Evolutionary conservation across 2,329 filamentous ascomycete genomes (phyloP), one percentile per base, ranked within the genome.

Genomic region (Aspergillus quadrilineatus): DNA sequence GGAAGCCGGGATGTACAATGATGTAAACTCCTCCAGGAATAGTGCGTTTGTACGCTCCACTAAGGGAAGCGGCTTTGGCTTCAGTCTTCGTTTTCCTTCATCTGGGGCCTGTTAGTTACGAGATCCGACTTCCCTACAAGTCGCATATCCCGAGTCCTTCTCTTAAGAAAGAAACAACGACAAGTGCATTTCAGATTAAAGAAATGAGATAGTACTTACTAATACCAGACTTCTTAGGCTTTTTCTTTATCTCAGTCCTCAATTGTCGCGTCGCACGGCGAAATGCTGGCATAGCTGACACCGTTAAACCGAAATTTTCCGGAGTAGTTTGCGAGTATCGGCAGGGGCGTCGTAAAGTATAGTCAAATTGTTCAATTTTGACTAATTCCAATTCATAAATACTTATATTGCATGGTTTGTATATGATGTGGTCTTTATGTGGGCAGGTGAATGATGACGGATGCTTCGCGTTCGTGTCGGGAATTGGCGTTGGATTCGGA

Each of bases 1-100:
- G 3, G 60, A 50, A 4, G 53, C 22, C 12, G 68, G 63, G 28
- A 76, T 61, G 55, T 75, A 76, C 53, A 60, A 54, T 8, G 63
- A 60, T 14, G 72, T 66, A 63, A 80, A 80, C n/a, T 75, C 64
- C 4, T 65, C 47, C 12, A 74, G 63, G 15, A 69, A 57, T 29
- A 80, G 65, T 17, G 69, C 61, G 60, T 80, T 80, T 56, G 75
- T 72, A 37, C 66, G 67, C 57, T 79, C 75, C 34, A 80, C 71
- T 51, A 79, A 61, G 3, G 67, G 70, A 6, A 65, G 58, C 1
- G 43, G 55, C 62, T 60, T 50, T 7, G 32, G 55, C 63, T 60
- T 50, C n/a, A 28, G n/a, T 36, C n/a, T 55, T 30, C 30, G n/a
- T 36, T n/a, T 55, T 26, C 30, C 10, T 46, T 50, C 29, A 17